Conservation (phyloP, 345 rosid species). For the Acer campestre region DNA sequence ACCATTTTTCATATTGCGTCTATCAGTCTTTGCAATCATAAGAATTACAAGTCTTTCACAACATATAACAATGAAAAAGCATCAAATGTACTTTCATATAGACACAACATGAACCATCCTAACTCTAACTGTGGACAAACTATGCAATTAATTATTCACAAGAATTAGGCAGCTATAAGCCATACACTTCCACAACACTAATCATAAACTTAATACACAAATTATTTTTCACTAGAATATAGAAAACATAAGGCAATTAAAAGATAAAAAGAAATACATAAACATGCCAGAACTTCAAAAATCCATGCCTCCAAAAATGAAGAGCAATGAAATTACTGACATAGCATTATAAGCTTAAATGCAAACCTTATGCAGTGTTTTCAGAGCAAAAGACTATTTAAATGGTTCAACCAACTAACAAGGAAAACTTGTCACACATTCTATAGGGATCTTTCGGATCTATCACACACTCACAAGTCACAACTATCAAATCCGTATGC, state of each 20-base stretch:
- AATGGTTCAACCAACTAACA: background rate
- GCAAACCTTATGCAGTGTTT: too few species aligned
- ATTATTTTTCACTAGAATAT: background rate
- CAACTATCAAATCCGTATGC: background rate
- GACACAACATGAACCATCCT: background rate
- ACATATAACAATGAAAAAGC: background rate
- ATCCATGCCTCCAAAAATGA: constrained; percentile 92
- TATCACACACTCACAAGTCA: background rate
- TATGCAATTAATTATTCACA: background rate
- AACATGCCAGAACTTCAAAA: constrained; percentile 89
- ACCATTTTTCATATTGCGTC: background rate
- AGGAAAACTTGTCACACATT: background rate
- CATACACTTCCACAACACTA: background rate
- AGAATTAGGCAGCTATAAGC: too few species aligned
- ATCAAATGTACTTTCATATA: background rate
- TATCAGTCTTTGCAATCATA: background rate
- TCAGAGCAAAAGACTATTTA: too few species aligned
- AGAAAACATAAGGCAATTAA: constrained; percentile 9
- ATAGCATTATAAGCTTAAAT: too few species aligned
- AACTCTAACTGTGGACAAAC: background rate
- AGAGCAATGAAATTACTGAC: constrained; percentile 66
- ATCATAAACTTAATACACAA: background rate
- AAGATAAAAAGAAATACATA: background rate
- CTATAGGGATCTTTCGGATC: background rate
- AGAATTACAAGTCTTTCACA: background rate